Evolutionary conservation across 2,329 filamentous ascomycete genomes (phyloP).

Genomic region (Aureobasidium subglaciale): DNA sequence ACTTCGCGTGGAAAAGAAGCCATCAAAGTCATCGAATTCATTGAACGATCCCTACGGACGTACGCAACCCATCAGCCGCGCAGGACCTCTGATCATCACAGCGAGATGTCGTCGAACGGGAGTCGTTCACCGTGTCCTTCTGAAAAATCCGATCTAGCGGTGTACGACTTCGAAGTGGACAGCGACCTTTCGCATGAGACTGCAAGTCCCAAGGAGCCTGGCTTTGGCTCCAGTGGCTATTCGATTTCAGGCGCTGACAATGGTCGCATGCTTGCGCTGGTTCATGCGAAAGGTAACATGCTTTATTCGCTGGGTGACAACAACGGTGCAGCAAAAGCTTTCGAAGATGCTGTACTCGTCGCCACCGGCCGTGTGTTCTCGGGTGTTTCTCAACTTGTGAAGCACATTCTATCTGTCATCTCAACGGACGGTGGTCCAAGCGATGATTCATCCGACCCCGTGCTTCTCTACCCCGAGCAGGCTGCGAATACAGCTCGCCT

Average conservation of each 20-base stretch:
- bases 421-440: constrained; percentile 25
- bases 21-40: constrained; percentile 75
- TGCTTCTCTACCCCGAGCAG: constrained; percentile 75
- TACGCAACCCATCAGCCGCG: constrained; percentile 40
- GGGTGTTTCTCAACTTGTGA: constrained; percentile 72
- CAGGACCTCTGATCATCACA: constrained; percentile 46
- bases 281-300: constrained; percentile 99
- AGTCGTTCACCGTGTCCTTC: constrained; percentile 49
- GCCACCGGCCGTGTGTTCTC: constrained; percentile 65
- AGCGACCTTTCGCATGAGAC: constrained; percentile 23
- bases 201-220: constrained; percentile 38
- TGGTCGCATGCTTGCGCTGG: constrained; percentile 82
- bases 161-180: constrained; percentile 50
- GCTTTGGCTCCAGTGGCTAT: constrained; percentile 77
- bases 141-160: constrained; percentile 48
- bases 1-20: constrained; percentile 78
- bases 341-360: constrained; percentile 90
- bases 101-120: constrained; percentile 50
- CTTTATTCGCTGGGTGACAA: constrained; percentile 85
- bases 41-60: constrained; percentile 64
- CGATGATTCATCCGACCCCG: constrained; percentile 45
- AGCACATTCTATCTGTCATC: constrained; percentile 66
- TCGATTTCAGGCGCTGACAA: constrained; percentile 79
- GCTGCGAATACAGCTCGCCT: constrained; percentile 76
- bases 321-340: constrained; percentile 71